Evolutionary conservation across 306 rosid genomes (phyloP).

Genomic region (Acacia confusa): DNA sequence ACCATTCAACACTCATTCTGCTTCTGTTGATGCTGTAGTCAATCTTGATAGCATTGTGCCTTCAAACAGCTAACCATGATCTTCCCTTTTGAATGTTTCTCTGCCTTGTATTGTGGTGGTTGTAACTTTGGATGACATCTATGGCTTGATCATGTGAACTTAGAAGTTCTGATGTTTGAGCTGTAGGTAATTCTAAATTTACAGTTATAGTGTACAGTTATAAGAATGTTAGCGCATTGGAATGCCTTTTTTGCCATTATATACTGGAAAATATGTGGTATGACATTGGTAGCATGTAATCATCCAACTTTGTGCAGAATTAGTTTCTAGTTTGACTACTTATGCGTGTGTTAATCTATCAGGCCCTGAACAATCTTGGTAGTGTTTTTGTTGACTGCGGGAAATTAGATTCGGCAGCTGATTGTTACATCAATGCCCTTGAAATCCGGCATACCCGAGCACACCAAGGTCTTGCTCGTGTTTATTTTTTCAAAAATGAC

Average conservation of each 20-base stretch:
- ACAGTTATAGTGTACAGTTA: not conserved
- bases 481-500: slow-evolving; percentile 64
- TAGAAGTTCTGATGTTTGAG: slow-evolving; percentile 16
- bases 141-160: not conserved
- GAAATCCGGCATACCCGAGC: slow-evolving; percentile 89
- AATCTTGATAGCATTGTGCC: no score
- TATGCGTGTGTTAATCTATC: slow-evolving; percentile 32
- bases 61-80: no score
- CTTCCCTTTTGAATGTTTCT: not conserved
- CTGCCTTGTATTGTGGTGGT: not conserved
- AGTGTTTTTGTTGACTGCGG: slow-evolving; percentile 84
- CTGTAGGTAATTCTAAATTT: not conserved
- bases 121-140: not conserved
- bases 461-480: slow-evolving; percentile 96
- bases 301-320: not conserved
- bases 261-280: not conserved
- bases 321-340: slow-evolving; percentile 13
- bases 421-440: slow-evolving; percentile 87
- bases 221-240: not conserved
- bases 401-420: slow-evolving; percentile 76
- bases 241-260: slow-evolving; percentile 12
- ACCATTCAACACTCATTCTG: no score
- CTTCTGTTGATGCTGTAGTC: no score
- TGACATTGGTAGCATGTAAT: slow-evolving; percentile 1
- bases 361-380: slow-evolving; percentile 95